Base-by-base conservation (phyloP, 768 basidiomycete genomes). In the Glaciozyma martinii region DNA sequence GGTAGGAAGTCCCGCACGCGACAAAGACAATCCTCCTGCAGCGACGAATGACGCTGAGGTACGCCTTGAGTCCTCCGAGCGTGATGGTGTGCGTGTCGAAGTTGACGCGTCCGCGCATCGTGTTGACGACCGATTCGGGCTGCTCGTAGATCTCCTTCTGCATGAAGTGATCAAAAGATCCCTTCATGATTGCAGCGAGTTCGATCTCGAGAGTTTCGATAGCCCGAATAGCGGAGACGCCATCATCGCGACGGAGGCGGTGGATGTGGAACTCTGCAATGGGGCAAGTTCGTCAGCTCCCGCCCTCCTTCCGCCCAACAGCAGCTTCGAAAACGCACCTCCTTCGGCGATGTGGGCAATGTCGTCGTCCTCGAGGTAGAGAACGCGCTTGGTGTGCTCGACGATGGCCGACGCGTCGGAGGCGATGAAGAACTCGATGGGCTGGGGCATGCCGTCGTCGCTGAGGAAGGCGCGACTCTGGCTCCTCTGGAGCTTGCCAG, bases 111-210 rank as follows among this genome's bases (percentile, higher is more conserved):
- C 95, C 95, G 83, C 95, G 89, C 95, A 99, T 99, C 58, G 95
- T 99, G 83, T 99, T 99, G 79, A 98, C 91, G 68, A 98, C 95
- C 32, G 91, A 94, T 75, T 99, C 95, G 58, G 95, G 94, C 77
- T 71, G 70, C 30, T 71, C 70, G 66, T 70, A 66, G 58, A 70
- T 71, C 78, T 99, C 95, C 81, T 99, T 99, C 77, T 98, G 94
- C 95, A 99, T 99, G 80, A 99, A 99, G 76, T 94, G 93, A 76
- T 90, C 90, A 76, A 98, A 99, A 78, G 92, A 90, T 76, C 95
- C 95, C 83, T 99, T 99, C 95, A 98, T 98, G 80, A 99, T 98
- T 71, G 94, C 95, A n/a, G 94, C 94, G 54, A 99, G 84, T 78
- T 99, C 95, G 70, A 99, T 85, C 79, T 98, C 95, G 72, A 99